Base-by-base conservation (phyloP, 2,329 filamentous ascomycete genomes). In the Penicillium sp. region DNA sequence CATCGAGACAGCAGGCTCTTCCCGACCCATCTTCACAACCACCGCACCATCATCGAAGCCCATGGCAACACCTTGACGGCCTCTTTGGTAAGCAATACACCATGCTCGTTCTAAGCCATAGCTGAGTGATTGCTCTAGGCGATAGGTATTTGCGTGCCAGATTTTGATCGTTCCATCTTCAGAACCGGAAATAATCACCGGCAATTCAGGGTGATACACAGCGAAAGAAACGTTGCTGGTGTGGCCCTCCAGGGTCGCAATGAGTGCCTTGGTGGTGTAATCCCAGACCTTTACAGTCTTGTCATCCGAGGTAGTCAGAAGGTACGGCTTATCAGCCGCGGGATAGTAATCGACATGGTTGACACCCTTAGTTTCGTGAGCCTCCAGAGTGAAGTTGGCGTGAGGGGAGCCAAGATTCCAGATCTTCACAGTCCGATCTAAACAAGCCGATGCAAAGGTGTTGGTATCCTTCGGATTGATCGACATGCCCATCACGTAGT, bases 401-500 rank as follows among this genome's bases (percentile, higher is more conserved):
- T 86, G 88, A n/a, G 85, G 79, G 7, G 88, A 94, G 30, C 92
- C 92, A 49, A 98, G 73, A 60, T 84, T 94, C 90, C 90, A 96
- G 61, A 96, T 94, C 74, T 95, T 95, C 55, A 96, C 90, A 1
- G 92, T 96, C 50, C 92, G 77, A 60, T 98, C 92, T 57, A 98
- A 72, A 75, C 92, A 98, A 26, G 92, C 92, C 3, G 88, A 95
- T 23, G 88, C 88, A 61, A 95, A 83, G 17, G 79, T 92, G 67
- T 93, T 93, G 41, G 87, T 94, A 52, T 95, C 88, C 69, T 98
- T 98, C 33, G 92, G 92, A 67, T 98, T 98, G 64, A 96, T 95
- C 35, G 90, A 84, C 48, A 96, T 74, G 17, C 87, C 87, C 90
- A 96, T 95, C 48, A 95, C 90, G 69, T 94, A 95, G 70, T 94